phyloP scores from a whole-genome alignment of 2,329 filamentous ascomycete genomes.

The Cladosporium oxysporum region DNA sequence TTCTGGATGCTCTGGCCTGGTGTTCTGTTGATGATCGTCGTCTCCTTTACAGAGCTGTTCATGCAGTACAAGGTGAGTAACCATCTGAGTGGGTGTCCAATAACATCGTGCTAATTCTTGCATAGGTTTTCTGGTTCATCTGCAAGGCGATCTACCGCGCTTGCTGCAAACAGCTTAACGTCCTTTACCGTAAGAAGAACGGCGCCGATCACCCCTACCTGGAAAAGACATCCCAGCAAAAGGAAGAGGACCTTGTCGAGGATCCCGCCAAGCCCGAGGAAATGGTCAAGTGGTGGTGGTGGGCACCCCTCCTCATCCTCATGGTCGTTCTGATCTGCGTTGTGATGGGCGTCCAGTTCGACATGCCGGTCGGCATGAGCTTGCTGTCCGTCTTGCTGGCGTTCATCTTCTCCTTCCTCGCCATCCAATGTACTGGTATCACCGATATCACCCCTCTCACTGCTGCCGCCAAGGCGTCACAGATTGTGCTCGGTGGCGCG shows the following conservation, averaged over 20 bases:
- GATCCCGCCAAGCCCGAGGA: slow-evolving; percentile 52
- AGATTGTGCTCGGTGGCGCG: slow-evolving; percentile 67
- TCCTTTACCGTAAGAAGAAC: slow-evolving; percentile 37
- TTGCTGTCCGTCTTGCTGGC: slow-evolving; percentile 58
- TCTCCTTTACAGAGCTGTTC: slow-evolving; percentile 47
- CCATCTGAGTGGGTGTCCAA: too few species aligned
- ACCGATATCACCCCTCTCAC: slow-evolving; percentile 65
- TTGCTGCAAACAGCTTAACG: slow-evolving; percentile 46
- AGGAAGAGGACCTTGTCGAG: slow-evolving; percentile 48
- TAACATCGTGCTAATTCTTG: slow-evolving; percentile 38
- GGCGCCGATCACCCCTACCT: slow-evolving; percentile 48
- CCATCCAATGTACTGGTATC: slow-evolving; percentile 58
- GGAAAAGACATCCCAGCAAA: slow-evolving; percentile 42
- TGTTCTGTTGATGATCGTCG: slow-evolving; percentile 53
- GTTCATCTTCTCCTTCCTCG: slow-evolving; percentile 63
- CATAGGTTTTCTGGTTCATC: slow-evolving; percentile 47
- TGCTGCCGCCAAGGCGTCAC: slow-evolving; percentile 67
- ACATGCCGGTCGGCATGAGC: slow-evolving; percentile 59
- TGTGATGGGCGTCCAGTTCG: slow-evolving; percentile 56
- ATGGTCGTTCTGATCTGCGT: slow-evolving; percentile 54
- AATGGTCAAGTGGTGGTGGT: slow-evolving; percentile 57
- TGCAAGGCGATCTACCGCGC: slow-evolving; percentile 53
- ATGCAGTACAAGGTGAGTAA: slow-evolving; percentile 20
- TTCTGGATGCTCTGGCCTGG: slow-evolving; percentile 58
- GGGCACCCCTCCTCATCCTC: slow-evolving; percentile 50